Conservation (phyloP, 176 grass and related monocot genomes). For the Aegilops umbellulata region DNA sequence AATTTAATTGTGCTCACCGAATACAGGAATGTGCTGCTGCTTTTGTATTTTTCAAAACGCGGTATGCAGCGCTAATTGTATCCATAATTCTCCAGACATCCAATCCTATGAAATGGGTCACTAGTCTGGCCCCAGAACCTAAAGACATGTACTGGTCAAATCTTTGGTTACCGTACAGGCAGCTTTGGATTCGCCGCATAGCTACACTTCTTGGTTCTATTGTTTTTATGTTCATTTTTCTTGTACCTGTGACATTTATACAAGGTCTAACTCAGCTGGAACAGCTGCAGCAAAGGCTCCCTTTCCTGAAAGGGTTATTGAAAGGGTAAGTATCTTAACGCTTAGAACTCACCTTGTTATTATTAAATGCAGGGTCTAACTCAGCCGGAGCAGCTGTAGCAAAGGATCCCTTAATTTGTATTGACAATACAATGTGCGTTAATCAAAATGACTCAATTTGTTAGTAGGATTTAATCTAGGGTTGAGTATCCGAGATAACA, state of each 20-base stretch:
- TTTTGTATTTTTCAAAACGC: constrained; percentile 94
- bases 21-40: constrained; percentile 80
- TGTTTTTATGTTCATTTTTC: constrained; percentile 84
- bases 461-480: neutral
- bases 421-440: constrained; percentile 20
- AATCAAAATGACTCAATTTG: neutral
- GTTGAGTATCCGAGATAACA: constrained; percentile 1
- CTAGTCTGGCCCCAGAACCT: constrained; percentile 67
- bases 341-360: neutral
- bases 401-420: neutral
- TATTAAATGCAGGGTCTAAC: neutral
- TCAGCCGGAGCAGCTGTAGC: neutral
- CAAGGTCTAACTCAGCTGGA: constrained; percentile 92
- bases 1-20: constrained; percentile 26
- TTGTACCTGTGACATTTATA: constrained; percentile 81
- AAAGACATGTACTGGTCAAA: constrained; percentile 95
- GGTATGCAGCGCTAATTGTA: constrained; percentile 75
- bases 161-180: constrained; percentile 87
- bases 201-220: constrained; percentile 67
- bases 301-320: constrained; percentile 74
- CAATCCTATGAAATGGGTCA: constrained; percentile 91
- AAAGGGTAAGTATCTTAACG: constrained; percentile 53
- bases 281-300: constrained; percentile 63
- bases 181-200: constrained; percentile 78
- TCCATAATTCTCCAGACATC: constrained; percentile 85